phyloP scores from a whole-genome alignment of 306 rosid genomes.

The Acacia melanoxylon region DNA sequence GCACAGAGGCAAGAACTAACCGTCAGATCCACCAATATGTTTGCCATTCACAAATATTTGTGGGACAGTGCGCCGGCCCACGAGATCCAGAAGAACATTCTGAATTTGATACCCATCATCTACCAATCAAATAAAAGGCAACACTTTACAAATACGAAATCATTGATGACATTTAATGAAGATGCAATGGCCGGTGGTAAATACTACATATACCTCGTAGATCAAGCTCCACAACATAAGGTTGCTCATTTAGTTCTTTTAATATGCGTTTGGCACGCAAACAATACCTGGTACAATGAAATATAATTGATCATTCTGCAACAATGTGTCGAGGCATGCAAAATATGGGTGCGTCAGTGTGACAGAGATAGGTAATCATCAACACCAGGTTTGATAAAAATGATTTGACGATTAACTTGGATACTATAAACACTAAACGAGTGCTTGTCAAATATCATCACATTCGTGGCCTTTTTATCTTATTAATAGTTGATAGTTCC shows the following conservation, averaged over 20 bases:
- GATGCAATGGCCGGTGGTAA: neutral
- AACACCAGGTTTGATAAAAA: neutral
- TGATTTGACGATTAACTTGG: neutral
- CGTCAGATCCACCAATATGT: conserved; percentile 93
- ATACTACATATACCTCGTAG: conserved; percentile 61
- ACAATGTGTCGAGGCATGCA: neutral
- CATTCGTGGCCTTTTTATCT: neutral
- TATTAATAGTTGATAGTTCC: neutral
- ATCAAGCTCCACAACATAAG: conserved; percentile 84
- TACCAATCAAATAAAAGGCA: conserved; percentile 13
- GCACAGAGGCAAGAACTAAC: conserved; percentile 47
- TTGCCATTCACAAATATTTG: conserved; percentile 88
- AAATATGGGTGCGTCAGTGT: neutral
- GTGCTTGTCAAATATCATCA: neutral
- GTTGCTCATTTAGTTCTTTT: conserved; percentile 63
- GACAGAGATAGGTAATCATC: neutral
- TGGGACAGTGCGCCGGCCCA: conserved; percentile 80
- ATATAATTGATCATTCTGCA: conserved; percentile 5
- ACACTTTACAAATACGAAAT: neutral
- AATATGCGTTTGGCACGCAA: conserved; percentile 72
- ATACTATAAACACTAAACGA: neutral
- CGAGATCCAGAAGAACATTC: conserved; percentile 69
- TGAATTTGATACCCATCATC: conserved; percentile 86
- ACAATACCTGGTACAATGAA: conserved; percentile 58
- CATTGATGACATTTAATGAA: neutral